Conservation (phyloP, 352 stramenopile genomes). For the Phytophthora tubulina region DNA sequence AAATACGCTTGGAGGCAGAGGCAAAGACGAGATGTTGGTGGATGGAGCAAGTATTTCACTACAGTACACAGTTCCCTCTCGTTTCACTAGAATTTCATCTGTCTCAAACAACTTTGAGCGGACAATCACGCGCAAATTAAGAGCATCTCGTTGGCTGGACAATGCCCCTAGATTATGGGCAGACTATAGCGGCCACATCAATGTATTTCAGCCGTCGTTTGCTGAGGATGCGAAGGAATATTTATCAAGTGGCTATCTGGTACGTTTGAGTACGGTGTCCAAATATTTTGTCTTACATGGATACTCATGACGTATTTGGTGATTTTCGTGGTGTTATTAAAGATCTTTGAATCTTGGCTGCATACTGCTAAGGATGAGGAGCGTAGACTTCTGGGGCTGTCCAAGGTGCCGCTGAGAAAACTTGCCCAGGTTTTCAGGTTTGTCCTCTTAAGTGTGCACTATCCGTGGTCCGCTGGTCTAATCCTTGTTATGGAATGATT, state of each 20-base stretch:
- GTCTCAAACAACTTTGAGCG: constrained; percentile 32
- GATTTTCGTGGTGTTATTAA: neutral
- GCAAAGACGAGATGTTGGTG: neutral
- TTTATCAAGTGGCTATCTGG: constrained; percentile 44
- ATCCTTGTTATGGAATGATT: neutral
- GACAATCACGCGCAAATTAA: constrained; percentile 41
- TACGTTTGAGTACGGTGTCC: constrained; percentile 19
- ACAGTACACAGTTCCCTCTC: constrained; percentile 38
- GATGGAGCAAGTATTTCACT: constrained; percentile 25
- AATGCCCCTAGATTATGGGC: constrained; percentile 2
- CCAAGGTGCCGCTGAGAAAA: constrained; percentile 40
- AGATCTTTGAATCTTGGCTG: constrained; percentile 61
- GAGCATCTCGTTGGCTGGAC: constrained; percentile 9
- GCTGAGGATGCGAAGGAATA: constrained; percentile 25
- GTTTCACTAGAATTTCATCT: constrained; percentile 27
- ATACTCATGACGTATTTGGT: neutral
- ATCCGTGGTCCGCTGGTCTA: neutral
- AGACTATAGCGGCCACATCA: constrained; percentile 34
- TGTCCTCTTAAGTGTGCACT: neutral
- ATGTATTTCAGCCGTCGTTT: constrained; percentile 44
- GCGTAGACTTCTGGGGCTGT: constrained; percentile 43
- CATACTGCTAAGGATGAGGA: constrained; percentile 20
- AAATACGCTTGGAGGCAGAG: neutral
- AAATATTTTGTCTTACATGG: neutral
- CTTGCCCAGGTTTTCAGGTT: constrained; percentile 46